A percentile compares a stretch with the other conserved stretches of the same genome.
phyloP scores from a whole-genome alignment of 768 basidiomycete species.

The Naematelia aurantialba region DNA sequence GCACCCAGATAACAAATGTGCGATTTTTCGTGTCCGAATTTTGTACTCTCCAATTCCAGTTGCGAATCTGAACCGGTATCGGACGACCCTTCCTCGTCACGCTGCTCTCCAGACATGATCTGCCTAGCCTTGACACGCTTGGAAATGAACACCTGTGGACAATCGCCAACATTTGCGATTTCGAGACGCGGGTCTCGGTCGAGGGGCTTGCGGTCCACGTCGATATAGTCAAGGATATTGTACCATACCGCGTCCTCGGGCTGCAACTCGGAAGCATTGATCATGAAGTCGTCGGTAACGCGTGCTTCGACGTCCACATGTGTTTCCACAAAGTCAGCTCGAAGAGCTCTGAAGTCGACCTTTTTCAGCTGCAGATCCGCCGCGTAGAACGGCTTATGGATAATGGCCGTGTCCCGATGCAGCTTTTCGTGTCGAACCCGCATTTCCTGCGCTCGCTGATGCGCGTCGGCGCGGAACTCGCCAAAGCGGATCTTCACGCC shows the following conservation, averaged over 20 bases:
- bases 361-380: constrained; percentile 77
- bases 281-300: neutral
- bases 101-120: neutral
- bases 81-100: constrained; percentile 9
- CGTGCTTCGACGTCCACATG: neutral
- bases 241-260: constrained; percentile 58
- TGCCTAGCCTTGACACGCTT: constrained; percentile 47
- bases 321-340: constrained; percentile 70
- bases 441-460: constrained; percentile 83
- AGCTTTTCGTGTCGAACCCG: constrained; percentile 59
- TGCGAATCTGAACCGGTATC: neutral
- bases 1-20: constrained; percentile 76
- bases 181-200: constrained; percentile 61
- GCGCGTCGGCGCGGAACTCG: constrained; percentile 81
- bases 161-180: constrained; percentile 67
- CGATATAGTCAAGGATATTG: constrained; percentile 75
- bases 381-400: constrained; percentile 80
- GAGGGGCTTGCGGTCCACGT: constrained; percentile 64
- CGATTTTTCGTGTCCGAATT: constrained; percentile 80
- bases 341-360: constrained; percentile 69
- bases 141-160: constrained; percentile 79
- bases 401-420: constrained; percentile 58
- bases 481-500: constrained; percentile 81
- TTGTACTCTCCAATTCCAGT: constrained; percentile 51
- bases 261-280: constrained; percentile 29